Evolutionary conservation across 495 filamentous ascomycete genomes (phyloP).

Genomic region (Trichoderma erinaceum): DNA sequence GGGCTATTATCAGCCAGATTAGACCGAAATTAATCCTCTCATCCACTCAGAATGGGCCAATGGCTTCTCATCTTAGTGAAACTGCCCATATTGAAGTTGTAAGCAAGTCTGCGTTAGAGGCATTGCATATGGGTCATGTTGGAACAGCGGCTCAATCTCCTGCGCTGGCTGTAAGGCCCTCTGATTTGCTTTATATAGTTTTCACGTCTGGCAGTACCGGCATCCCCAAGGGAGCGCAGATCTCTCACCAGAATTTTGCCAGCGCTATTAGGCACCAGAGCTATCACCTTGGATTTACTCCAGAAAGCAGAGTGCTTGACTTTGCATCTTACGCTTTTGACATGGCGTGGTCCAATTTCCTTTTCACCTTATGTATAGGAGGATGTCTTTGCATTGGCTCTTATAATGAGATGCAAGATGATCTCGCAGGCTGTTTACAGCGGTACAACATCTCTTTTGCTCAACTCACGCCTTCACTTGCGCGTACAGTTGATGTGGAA

Average conservation of each 20-base stretch:
- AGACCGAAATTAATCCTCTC: background rate
- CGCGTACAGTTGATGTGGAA: background rate
- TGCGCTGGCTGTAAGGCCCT: background rate
- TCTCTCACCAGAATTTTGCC: constrained; percentile 26
- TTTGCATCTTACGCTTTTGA: constrained; percentile 55
- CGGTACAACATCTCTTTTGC: background rate
- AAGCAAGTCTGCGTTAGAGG: too few relatives aligned
- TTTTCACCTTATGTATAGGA: constrained; percentile 47
- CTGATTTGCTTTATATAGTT: constrained; percentile 15
- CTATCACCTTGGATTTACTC: constrained; percentile 30
- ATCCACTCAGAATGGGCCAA: background rate
- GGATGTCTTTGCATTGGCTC: constrained; percentile 49
- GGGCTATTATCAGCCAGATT: background rate
- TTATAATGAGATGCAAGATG: constrained; percentile 40
- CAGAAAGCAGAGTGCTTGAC: constrained; percentile 39
- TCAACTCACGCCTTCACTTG: background rate
- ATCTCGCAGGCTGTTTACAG: too few relatives aligned
- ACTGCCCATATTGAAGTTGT: background rate
- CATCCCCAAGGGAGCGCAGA: constrained; percentile 24
- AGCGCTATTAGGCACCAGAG: background rate
- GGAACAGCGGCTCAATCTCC: background rate
- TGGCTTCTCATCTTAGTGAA: background rate
- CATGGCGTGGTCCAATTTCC: constrained; percentile 47
- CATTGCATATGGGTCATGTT: background rate
- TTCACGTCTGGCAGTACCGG: constrained; percentile 29